Base-by-base conservation (phyloP, 352 stramenopile species). In the Phytophthora kernoviae region DNA sequence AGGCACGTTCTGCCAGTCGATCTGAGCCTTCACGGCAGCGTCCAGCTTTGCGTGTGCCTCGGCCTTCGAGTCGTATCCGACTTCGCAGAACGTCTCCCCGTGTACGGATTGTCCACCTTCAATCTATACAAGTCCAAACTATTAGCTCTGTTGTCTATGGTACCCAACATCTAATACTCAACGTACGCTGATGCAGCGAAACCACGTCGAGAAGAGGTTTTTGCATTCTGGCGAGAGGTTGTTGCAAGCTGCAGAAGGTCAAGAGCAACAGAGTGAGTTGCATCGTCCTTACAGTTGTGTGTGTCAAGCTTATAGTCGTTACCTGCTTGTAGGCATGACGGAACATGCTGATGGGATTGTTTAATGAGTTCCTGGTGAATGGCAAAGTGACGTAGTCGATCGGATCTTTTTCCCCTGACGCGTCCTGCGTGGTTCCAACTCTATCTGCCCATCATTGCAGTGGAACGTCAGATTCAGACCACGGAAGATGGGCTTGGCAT, bases 101-200 rank as follows among this genome's bases (percentile, higher is more conserved):
- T 85, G 73, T 91, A 93, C 33, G 84, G 84, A 60, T 88, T 90
- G 67, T 93, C 77, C 52, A 93, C 80, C 54, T 86, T 80, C 10
- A 88, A 36, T 14, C 74, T 87, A 32, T 11, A 33, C 5, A 26
- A 60, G 6, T 9, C 20, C 40, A 6, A 51, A 12, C 26, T 15
- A 18, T 39, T 2, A 58, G 30, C 17, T 11, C 20, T 24, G 22
- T 17, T 24, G 17, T 34, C 15, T 44, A 36, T 44, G 14, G 20
- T 7, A 24, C 34, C 21, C 17, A n/a, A 8, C 11, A 17, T 43
- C n/a, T 39, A 54, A 27, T 20, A 52, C 12, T 9, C 1, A 39
- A 66, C 70, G 49, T 76, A 79, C 70, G 56, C 44, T 37, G 71
- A 68, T 36, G 60, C 61, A 61, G 64, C 57, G 46, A 80, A 75